phyloP scores from a whole-genome alignment of 2,329 filamentous ascomycete species.

The Ascochyta lentis region DNA sequence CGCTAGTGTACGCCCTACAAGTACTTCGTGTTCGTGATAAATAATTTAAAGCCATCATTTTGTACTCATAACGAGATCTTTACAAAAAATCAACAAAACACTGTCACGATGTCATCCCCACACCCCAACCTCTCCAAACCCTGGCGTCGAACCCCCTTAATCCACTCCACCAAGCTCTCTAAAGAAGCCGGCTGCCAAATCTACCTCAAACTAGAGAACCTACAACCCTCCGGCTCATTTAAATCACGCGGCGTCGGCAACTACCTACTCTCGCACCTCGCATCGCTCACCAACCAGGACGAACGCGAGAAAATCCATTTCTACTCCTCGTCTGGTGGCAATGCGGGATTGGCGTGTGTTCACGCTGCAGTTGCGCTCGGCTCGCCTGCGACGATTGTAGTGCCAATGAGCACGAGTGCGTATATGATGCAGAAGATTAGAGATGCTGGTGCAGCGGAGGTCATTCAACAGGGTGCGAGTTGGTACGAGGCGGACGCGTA shows the following conservation, averaged over 20 bases:
- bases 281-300: slow-evolving; percentile 29
- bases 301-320: slow-evolving; percentile 61
- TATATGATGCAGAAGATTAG: slow-evolving; percentile 73
- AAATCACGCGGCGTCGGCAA: slow-evolving; percentile 77
- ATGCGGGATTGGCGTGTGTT: slow-evolving; percentile 80
- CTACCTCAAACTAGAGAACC: slow-evolving; percentile 81
- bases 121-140: slow-evolving; percentile 36
- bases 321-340: slow-evolving; percentile 79
- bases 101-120: not conserved
- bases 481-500: slow-evolving; percentile 73
- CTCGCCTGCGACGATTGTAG: slow-evolving; percentile 72
- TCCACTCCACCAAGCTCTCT: slow-evolving; percentile 69
- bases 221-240: slow-evolving; percentile 83
- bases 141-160: slow-evolving; percentile 73
- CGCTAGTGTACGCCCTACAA: no score
- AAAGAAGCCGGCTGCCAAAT: slow-evolving; percentile 74
- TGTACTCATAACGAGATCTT: not conserved
- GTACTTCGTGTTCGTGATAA: no score
- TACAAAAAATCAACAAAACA: not conserved
- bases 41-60: no score
- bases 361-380: slow-evolving; percentile 69
- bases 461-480: slow-evolving; percentile 69
- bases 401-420: slow-evolving; percentile 68
- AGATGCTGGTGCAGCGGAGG: slow-evolving; percentile 67
- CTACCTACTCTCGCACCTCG: slow-evolving; percentile 61